Base-by-base conservation (phyloP, 768 basidiomycete genomes). In the Leccinum rimulosum region DNA sequence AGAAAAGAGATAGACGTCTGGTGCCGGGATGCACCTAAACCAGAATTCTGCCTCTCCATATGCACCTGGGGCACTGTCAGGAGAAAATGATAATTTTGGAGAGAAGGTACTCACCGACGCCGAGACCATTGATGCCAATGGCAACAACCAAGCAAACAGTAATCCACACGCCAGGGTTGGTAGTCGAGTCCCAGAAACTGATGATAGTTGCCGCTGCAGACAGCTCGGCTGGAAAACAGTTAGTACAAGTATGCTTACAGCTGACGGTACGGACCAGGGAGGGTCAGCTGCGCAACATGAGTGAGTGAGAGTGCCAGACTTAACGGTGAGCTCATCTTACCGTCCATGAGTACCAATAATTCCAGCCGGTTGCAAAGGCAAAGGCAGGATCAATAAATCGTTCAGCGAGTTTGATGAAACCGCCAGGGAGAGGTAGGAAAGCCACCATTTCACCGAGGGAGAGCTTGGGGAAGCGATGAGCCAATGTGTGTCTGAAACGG, bases 171-270 rank as follows among this genome's bases (percentile, higher is more conserved):
- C 77, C 82, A 50, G 80, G 75, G 56, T 71, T 80, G 40, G 79
- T 70, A 3, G 58, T 61, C 7, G 43, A 35, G 55, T 75, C 76
- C 81, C 82, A 83, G 64, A 70, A 84, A 52, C 73, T 70, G 67
- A 86, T 78, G 43, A 86, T 62, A 3, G 83, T 73, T 11, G 84
- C 78, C 0, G 80, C 77, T 0, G 83, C 83, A 35, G 78, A 76
- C 4, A 83, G 64, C 58, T 84, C 83, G 6, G 81, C 80, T 61
- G 43, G 8, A 43, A 56, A 31, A 52, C 4, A 6, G 22, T 71
- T 12, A 72, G 56, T 12, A n/a, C 28, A 3, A 12, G 3, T 3
- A 0, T 3, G 14, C 36, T 38, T 36, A 25, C 6, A 6, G 31
- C 10, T 11, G 49, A 19, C 30, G 11, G 14, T 38, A 64, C 65